Conservation (phyloP, 73 alveolate species). For the Symbiodinium natans region DNA sequence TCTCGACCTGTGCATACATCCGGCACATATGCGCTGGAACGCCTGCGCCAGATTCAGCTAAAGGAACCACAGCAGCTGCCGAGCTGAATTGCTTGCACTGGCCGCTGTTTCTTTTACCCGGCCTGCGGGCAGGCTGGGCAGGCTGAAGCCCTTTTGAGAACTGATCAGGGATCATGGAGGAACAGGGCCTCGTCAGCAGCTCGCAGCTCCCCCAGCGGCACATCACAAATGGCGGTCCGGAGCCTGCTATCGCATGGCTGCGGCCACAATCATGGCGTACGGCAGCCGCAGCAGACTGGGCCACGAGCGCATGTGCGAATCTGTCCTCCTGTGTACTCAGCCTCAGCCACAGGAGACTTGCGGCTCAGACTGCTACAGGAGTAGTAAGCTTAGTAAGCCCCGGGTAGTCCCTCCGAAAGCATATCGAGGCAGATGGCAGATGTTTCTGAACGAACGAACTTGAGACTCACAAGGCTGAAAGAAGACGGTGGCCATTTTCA, state of each 20-base stretch:
- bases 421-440: too few relatives aligned
- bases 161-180: neutral
- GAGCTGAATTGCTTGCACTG: neutral
- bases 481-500: too few relatives aligned
- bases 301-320: conserved; percentile 32
- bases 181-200: conserved; percentile 55
- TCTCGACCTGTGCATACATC: too few relatives aligned
- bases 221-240: conserved; percentile 76
- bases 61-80: conserved; percentile 2
- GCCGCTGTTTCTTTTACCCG: neutral
- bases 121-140: neutral
- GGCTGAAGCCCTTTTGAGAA: too few relatives aligned
- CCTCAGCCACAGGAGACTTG: neutral
- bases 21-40: neutral
- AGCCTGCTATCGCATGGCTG: conserved; percentile 3
- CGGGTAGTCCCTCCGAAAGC: too few relatives aligned
- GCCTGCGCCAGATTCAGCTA: neutral
- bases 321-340: conserved; percentile 62
- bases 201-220: conserved; percentile 49
- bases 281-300: neutral
- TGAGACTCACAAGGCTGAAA: too few relatives aligned
- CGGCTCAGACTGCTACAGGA: too few relatives aligned
- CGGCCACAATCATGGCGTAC: neutral
- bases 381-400: too few relatives aligned
- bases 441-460: too few relatives aligned